Evolutionary conservation across 1,284 basidiomycete genomes (phyloP).

Genomic region (Trichosporon inkin): DNA sequence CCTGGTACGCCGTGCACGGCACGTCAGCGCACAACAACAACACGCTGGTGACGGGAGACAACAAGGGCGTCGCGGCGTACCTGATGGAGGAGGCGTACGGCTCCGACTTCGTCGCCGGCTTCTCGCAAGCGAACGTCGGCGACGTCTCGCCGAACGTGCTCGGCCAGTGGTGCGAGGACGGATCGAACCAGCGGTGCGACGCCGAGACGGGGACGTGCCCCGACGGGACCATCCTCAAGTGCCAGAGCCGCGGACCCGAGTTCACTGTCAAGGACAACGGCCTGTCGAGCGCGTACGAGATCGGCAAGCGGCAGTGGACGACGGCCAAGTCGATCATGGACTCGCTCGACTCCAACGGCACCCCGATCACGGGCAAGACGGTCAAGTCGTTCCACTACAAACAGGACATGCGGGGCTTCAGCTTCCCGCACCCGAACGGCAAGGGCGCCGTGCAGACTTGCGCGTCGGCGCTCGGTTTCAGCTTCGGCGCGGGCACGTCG

Average conservation of each 20-base stretch:
- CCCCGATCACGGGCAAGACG: constrained; percentile 5
- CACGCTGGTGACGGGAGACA: constrained; percentile 20
- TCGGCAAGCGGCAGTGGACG: constrained; percentile 15
- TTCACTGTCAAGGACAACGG: constrained; percentile 12
- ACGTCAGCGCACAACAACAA: constrained; percentile 18
- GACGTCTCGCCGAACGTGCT: constrained; percentile 18
- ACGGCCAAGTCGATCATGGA: constrained; percentile 6
- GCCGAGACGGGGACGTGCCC: constrained; percentile 13
- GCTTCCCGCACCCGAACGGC: constrained; percentile 10
- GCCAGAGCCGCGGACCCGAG: constrained; percentile 15
- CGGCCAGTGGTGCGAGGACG: constrained; percentile 22
- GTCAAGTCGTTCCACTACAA: constrained; percentile 20
- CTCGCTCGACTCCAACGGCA: constrained; percentile 9
- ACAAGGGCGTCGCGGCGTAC: constrained; percentile 20
- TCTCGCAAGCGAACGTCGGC: constrained; percentile 22
- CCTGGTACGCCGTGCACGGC: constrained; percentile 21
- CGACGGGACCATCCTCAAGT: constrained; percentile 13
- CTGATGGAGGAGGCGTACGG: constrained; percentile 12
- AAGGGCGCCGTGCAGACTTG: constrained; percentile 13
- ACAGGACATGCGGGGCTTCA: constrained; percentile 20
- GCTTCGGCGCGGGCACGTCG: constrained; percentile 19
- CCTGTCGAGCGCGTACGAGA: constrained; percentile 13
- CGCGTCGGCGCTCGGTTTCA: constrained; percentile 16
- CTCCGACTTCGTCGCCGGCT: constrained; percentile 16
- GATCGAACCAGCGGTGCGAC: constrained; percentile 12